These are phyloP conservation scores for Ettlia oleoabundans DNA, from an alignment of 139 green algal species.

Conservation along the genomic window DNA sequence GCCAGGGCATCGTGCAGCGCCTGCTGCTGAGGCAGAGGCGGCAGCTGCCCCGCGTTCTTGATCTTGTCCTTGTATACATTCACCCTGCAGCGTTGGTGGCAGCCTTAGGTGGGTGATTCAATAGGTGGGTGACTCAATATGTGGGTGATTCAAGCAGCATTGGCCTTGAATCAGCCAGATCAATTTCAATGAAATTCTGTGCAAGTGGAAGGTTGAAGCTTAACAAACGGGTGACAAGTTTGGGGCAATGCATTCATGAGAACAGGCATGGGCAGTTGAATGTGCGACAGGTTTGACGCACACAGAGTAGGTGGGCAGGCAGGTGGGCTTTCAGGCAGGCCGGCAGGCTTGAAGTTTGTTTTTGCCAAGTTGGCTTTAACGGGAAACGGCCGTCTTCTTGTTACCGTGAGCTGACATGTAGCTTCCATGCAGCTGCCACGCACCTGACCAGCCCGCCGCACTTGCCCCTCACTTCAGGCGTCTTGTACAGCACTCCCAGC, in stretches of 20 bases:
- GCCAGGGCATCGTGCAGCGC: slow-evolving; percentile 57
- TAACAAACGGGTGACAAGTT: too few relatives aligned
- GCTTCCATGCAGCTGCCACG: background rate
- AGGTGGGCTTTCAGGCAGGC: too few relatives aligned
- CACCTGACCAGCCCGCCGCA: slow-evolving; percentile 25
- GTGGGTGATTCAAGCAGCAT: background rate
- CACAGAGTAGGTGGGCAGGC: too few relatives aligned
- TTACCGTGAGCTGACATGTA: too few relatives aligned
- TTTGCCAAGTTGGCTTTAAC: too few relatives aligned
- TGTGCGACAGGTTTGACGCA: too few relatives aligned
- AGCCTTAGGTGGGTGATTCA: background rate
- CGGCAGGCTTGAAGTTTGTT: too few relatives aligned
- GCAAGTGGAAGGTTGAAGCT: too few relatives aligned
- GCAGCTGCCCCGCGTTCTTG: slow-evolving; percentile 53
- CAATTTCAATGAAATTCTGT: too few relatives aligned
- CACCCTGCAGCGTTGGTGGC: slow-evolving; percentile 45
- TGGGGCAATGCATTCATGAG: too few relatives aligned
- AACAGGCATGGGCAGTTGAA: too few relatives aligned
- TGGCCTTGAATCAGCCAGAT: background rate
- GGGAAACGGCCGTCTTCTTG: too few relatives aligned
- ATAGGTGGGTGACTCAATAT: background rate
- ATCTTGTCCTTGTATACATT: slow-evolving; percentile 90
- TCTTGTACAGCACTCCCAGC: slow-evolving; percentile 90
- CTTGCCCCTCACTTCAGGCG: slow-evolving; percentile 70
- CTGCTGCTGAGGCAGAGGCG: slow-evolving; percentile 61